Evolutionary conservation across 2,329 filamentous ascomycete genomes (phyloP).

Genomic region (Hirsutella thompsonii): DNA sequence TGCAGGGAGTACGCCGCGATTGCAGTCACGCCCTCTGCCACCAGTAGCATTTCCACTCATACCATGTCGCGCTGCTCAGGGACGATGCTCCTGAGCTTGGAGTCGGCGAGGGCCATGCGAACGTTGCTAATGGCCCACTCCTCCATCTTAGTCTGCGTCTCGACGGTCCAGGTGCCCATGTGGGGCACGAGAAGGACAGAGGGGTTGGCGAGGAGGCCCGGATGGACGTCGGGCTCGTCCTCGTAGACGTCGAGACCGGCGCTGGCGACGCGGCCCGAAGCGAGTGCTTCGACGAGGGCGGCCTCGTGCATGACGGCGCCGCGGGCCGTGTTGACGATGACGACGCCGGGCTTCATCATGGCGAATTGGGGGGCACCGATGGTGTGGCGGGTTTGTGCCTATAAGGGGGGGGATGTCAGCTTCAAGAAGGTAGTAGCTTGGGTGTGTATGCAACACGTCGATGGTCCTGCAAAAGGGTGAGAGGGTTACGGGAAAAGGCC

Average conservation of each 20-base stretch:
- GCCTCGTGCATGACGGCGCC: slow-evolving; percentile 74
- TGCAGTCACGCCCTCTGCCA: too few relatives aligned
- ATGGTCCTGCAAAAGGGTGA: too few relatives aligned
- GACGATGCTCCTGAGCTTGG: slow-evolving; percentile 55
- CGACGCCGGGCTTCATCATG: slow-evolving; percentile 65
- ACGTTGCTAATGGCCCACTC: slow-evolving; percentile 64
- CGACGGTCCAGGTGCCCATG: slow-evolving; percentile 73
- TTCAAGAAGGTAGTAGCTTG: too few relatives aligned
- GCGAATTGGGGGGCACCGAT: slow-evolving; percentile 59
- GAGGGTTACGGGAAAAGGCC: background rate
- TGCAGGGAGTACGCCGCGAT: too few relatives aligned
- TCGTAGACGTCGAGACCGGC: slow-evolving; percentile 75
- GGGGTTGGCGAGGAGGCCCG: slow-evolving; percentile 55
- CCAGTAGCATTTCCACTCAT: too few relatives aligned
- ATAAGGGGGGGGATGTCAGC: background rate
- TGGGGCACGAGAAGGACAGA: slow-evolving; percentile 68
- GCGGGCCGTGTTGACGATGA: slow-evolving; percentile 73
- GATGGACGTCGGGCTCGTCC: slow-evolving; percentile 65
- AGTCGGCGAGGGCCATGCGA: slow-evolving; percentile 44
- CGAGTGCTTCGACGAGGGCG: slow-evolving; percentile 62
- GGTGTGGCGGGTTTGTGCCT: slow-evolving; percentile 58
- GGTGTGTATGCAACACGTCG: too few relatives aligned
- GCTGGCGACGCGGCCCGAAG: slow-evolving; percentile 54
- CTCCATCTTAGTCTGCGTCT: slow-evolving; percentile 57
- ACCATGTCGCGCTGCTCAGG: slow-evolving; percentile 45